Evolutionary conservation across 2,329 filamentous ascomycete species (phyloP).

Genomic region (Penicillium psychrosexuale): DNA sequence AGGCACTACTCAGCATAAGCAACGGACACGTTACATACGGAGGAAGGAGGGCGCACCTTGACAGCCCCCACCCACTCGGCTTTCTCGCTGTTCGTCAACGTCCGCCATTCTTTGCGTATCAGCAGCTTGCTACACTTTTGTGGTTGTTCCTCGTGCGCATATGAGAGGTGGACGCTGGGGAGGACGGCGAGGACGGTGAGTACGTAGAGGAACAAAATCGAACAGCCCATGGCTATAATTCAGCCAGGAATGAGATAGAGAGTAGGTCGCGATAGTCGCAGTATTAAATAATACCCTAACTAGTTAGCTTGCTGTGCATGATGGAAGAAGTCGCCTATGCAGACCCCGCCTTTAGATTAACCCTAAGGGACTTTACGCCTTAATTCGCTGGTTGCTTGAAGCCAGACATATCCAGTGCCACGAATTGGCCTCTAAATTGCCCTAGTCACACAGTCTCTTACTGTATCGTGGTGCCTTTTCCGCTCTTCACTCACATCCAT

Average conservation of each 20-base stretch:
- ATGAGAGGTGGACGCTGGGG: background rate
- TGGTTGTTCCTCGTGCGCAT: background rate
- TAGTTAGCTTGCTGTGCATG: background rate
- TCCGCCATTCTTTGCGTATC: background rate
- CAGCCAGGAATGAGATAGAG: background rate
- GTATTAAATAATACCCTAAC: background rate
- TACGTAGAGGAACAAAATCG: background rate
- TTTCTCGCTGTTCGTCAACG: background rate
- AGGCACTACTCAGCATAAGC: background rate
- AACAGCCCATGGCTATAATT: background rate
- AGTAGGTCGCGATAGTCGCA: background rate
- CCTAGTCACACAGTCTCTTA: background rate
- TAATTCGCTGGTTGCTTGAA: too few relatives aligned
- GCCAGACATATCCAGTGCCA: background rate
- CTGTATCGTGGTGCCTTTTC: background rate
- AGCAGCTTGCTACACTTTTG: background rate
- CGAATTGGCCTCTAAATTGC: background rate
- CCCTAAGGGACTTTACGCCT: too few relatives aligned
- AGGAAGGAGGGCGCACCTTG: background rate
- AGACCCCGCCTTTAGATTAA: background rate
- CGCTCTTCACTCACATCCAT: background rate
- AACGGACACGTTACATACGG: background rate
- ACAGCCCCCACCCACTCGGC: background rate
- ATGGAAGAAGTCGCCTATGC: background rate
- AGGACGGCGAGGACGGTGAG: background rate